Conservation (phyloP, 2,329 filamentous ascomycete genomes). For the Colletotrichum sidae region DNA sequence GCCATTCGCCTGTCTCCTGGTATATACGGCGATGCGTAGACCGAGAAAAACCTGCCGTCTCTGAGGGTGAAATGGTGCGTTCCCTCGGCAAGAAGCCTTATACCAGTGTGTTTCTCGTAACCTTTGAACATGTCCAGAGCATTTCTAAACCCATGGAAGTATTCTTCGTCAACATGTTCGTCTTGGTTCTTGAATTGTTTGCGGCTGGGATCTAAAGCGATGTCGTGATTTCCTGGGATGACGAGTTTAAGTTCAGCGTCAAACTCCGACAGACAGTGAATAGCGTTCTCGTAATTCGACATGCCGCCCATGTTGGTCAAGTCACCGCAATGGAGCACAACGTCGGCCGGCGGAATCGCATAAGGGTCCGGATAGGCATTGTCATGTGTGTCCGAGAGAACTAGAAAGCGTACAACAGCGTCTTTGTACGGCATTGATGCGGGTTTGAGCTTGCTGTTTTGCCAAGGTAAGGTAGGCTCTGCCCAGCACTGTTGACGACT, state of each 20-base stretch:
- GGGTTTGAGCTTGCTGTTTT: background rate
- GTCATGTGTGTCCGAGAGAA: slow-evolving; percentile 1
- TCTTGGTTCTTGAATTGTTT: background rate
- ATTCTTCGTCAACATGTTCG: background rate
- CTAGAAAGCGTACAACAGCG: background rate
- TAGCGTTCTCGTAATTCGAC: background rate
- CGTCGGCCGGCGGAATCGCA: background rate
- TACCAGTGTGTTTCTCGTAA: background rate
- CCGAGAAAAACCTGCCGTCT: background rate
- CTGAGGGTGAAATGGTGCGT: background rate
- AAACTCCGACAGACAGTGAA: background rate
- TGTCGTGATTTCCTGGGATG: slow-evolving; percentile 9
- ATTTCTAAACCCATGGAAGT: background rate
- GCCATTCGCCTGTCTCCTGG: background rate
- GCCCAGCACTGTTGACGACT: background rate
- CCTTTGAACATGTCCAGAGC: background rate
- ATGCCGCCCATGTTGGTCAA: slow-evolving; percentile 2
- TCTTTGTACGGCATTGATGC: too few relatives aligned
- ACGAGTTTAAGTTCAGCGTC: slow-evolving; percentile 10
- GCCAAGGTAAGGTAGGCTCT: background rate
- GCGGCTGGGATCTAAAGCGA: background rate
- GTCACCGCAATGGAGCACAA: slow-evolving; percentile 2
- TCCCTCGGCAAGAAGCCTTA: background rate
- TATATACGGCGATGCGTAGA: slow-evolving; percentile 9
- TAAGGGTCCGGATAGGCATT: background rate